A percentile compares a stretch with the other conserved stretches of the same genome.
These are phyloP conservation scores for Pythium scleroteichum DNA, from an alignment of 352 stramenopile genomes.

Conservation along the genomic window DNA sequence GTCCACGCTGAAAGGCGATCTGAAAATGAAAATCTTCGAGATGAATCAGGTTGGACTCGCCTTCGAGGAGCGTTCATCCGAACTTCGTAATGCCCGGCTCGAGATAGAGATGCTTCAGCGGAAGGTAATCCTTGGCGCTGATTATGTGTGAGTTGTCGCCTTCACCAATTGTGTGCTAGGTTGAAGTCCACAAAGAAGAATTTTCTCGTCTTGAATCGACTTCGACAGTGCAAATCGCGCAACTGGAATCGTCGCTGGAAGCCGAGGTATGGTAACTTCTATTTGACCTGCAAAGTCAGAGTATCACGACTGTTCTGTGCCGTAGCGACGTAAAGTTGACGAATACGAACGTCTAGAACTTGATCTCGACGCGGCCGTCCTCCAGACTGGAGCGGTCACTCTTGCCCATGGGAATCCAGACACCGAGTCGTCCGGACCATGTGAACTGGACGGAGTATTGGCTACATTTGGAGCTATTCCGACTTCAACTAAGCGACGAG, in stretches of 20 bases:
- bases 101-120: constrained; percentile 72
- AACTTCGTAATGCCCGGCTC: constrained; percentile 34
- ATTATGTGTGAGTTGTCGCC: too few relatives aligned
- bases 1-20: constrained; percentile 50
- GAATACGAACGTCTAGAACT: constrained; percentile 78
- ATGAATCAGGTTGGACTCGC: constrained; percentile 64
- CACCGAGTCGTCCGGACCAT: neutral
- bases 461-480: constrained; percentile 69
- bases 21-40: constrained; percentile 86
- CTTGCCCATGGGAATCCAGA: neutral
- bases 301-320: neutral
- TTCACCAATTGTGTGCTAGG: too few relatives aligned
- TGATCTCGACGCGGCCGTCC: constrained; percentile 63
- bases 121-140: too few relatives aligned
- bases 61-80: constrained; percentile 53
- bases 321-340: constrained; percentile 54
- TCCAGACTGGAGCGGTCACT: constrained; percentile 57
- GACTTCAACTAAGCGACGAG: constrained; percentile 61
- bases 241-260: constrained; percentile 56
- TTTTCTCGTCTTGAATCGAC: constrained; percentile 69
- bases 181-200: constrained; percentile 69
- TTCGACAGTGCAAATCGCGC: constrained; percentile 57
- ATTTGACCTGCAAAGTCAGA: neutral
- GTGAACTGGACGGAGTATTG: constrained; percentile 44
- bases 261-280: constrained; percentile 35